Evolutionary conservation across 495 filamentous ascomycete species (phyloP), one percentile per base, ranked within the genome.

Genomic region (Aspergillus baeticus): DNA sequence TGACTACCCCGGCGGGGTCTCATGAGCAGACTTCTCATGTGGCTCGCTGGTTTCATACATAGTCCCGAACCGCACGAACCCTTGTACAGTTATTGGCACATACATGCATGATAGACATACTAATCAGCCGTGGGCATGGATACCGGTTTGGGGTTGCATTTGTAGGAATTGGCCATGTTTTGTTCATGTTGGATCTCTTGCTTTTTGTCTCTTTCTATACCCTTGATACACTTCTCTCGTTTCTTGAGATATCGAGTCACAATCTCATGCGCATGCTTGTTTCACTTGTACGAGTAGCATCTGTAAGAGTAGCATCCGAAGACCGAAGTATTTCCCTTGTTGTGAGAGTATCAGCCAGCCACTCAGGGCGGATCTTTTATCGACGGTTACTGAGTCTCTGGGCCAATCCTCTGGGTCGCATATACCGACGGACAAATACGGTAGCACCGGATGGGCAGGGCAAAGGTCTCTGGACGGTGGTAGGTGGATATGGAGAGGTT

Each of bases 41-140:
- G 47, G 15, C 45, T 20, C 13, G 33, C 21, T 23, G 20, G 5
- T 36, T 20, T 42, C 33, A 52, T 53, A 23, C 53, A 34, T 55
- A 46, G 37, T 22, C 17, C 26, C 51, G n/a, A 44, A 34, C 45
- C 2, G 29, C 45, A 48, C 45, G 22, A 13, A 31, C 17, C 26
- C 43, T 48, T 63, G 61, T 60, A 63, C 57, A 60, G 44, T 60
- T 60, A 63, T 46, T 37, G 37, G 46, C 44, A 60, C 55, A 53
- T 36, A 46, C 49, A 58, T 42, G 42, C 50, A 43, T 49, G 10
- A 59, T 49, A 55, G 39, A 60, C 46, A 55, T 38, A 49, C 50
- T 57, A 44, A 57, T 57, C 18, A 15, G 33, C 39, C 48, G 35
- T 45, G 13, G 39, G 48, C 18, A 37, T 37, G 44, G 43, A 44